Conservation (phyloP, 139 green algal species). For the Chlamydomonas sp. region DNA sequence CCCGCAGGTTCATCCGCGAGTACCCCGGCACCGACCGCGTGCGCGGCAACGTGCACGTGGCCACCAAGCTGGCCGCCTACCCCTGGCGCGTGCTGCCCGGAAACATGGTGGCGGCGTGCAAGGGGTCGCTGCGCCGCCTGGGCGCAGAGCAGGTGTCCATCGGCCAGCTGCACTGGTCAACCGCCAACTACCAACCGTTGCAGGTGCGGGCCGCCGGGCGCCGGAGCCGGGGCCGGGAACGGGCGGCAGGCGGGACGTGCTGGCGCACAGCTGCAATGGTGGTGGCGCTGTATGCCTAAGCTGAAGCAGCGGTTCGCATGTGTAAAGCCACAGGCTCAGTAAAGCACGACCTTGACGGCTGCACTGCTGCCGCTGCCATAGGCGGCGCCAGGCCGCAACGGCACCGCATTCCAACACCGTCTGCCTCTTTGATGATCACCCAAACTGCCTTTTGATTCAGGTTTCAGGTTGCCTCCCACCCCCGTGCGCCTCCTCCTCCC, state of each 20-base stretch:
- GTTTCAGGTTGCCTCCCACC: background rate
- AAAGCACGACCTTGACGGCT: no score
- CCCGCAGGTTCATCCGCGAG: constrained; percentile 64
- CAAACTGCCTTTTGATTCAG: background rate
- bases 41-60: constrained; percentile 63
- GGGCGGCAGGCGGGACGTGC: no score
- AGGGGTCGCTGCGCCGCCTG: constrained; percentile 69
- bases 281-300: background rate
- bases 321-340: background rate
- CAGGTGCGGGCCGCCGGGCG: constrained; percentile 52
- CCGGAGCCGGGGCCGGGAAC: background rate
- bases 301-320: background rate
- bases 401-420: no score
- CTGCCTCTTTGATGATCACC: no score
- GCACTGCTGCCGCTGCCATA: no score
- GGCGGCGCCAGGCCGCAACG: no score
- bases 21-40: constrained; percentile 61
- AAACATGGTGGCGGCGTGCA: constrained; percentile 80
- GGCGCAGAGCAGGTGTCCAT: constrained; percentile 77
- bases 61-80: constrained; percentile 89
- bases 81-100: constrained; percentile 74
- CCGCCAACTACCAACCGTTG: constrained; percentile 85
- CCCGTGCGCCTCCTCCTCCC: background rate
- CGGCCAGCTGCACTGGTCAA: constrained; percentile 91
- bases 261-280: no score